A percentile compares a stretch with the other conserved stretches of the same genome.
These are phyloP conservation scores for Jimgerdemannia lactiflua DNA, from an alignment of 192 early-diverging fungal species.

Conservation along the genomic window DNA sequence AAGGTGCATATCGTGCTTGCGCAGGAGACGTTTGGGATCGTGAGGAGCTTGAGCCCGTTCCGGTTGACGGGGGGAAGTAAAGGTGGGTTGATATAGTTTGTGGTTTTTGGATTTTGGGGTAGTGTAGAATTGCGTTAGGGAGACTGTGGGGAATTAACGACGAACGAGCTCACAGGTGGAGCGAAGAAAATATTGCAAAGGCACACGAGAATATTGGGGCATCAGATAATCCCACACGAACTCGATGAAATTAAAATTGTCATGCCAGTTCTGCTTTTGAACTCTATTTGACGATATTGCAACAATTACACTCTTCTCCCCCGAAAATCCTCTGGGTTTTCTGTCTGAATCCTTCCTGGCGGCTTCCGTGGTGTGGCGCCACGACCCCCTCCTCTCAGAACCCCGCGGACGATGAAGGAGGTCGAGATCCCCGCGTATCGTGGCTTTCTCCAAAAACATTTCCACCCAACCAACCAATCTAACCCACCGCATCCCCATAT, in stretches of 20 bases:
- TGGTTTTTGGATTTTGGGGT: background rate
- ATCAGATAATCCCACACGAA: background rate
- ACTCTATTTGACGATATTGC: background rate
- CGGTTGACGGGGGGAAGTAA: conserved; percentile 87
- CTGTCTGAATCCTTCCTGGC: background rate
- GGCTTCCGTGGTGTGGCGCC: background rate
- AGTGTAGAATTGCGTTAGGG: too few species aligned
- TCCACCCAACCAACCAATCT: background rate
- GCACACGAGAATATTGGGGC: background rate
- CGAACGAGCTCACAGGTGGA: too few species aligned
- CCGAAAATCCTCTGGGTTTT: background rate
- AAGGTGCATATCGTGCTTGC: conserved; percentile 71
- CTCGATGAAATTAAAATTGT: background rate
- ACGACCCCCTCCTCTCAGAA: background rate
- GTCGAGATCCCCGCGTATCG: background rate
- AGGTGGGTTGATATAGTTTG: conserved; percentile 42
- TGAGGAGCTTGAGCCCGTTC: conserved; percentile 81
- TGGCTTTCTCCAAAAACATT: background rate
- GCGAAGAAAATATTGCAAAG: too few species aligned
- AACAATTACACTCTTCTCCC: background rate
- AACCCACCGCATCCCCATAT: background rate
- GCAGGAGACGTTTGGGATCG: conserved; percentile 80
- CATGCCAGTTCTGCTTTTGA: background rate
- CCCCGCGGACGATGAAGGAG: background rate
- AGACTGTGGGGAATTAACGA: too few species aligned